Evolutionary conservation across 768 basidiomycete genomes (phyloP).

Genomic region (Pleurotus tuber-regium): DNA sequence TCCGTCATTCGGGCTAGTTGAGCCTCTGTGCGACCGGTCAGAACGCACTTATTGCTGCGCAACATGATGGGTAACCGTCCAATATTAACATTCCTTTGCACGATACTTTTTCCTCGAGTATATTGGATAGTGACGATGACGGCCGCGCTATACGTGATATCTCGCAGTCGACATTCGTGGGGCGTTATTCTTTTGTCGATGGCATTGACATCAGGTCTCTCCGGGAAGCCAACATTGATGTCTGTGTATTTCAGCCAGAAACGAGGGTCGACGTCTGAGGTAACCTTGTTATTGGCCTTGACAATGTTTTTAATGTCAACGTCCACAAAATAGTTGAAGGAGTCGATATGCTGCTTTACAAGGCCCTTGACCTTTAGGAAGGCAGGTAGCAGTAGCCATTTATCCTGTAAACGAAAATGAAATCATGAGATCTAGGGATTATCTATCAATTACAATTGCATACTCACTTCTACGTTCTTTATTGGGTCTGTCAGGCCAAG

Average conservation of each 20-base stretch:
- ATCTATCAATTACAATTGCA: neutral
- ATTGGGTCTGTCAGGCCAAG: slow-evolving; percentile 85
- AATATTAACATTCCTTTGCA: slow-evolving; percentile 84
- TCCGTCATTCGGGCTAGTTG: slow-evolving; percentile 94
- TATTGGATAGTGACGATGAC: slow-evolving; percentile 95
- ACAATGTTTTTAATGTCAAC: slow-evolving; percentile 97
- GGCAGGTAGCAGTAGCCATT: slow-evolving; percentile 96
- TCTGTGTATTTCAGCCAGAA: slow-evolving; percentile 98
- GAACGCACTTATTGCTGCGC: slow-evolving; percentile 89
- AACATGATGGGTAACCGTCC: slow-evolving; percentile 96
- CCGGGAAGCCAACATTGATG: slow-evolving; percentile 90
- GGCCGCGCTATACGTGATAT: slow-evolving; percentile 91
- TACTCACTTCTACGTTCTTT: slow-evolving; percentile 84
- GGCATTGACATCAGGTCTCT: slow-evolving; percentile 79
- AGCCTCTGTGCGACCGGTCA: slow-evolving; percentile 72
- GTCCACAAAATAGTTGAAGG: slow-evolving; percentile 98
- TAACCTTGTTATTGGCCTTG: slow-evolving; percentile 89
- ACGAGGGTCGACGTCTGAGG: slow-evolving; percentile 93
- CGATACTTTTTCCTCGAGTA: slow-evolving; percentile 86
- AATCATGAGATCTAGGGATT: slow-evolving; percentile 6
- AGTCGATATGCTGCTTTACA: slow-evolving; percentile 98
- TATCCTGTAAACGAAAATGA: slow-evolving; percentile 61
- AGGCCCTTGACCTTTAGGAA: slow-evolving; percentile 97
- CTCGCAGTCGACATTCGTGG: slow-evolving; percentile 94
- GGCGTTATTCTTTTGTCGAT: slow-evolving; percentile 87